Conservation (phyloP, 2,329 filamentous ascomycete species). For the Colletotrichum sp. region DNA sequence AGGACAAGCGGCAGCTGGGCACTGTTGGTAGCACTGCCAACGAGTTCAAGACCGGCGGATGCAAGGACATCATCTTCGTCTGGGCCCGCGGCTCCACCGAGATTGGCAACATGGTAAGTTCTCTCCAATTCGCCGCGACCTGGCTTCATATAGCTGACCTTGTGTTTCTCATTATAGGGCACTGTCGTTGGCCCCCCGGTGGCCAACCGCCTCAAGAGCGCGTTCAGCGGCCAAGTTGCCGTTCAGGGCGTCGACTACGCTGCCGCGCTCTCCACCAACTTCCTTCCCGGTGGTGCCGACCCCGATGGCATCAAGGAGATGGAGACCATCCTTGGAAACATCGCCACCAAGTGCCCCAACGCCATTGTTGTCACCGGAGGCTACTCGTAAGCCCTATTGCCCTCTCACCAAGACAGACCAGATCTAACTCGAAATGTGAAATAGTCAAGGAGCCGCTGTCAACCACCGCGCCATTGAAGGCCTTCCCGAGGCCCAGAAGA, state of each 20-base stretch:
- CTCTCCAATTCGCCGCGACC: background rate
- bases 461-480: slow-evolving; percentile 27
- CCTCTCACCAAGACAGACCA: fast-evolving
- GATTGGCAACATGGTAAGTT: slow-evolving; percentile 24
- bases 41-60: slow-evolving; percentile 25
- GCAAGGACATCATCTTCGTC: slow-evolving; percentile 25
- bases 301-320: slow-evolving; percentile 32
- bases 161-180: background rate
- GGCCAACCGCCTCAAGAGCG: slow-evolving; percentile 14
- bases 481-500: slow-evolving; percentile 21
- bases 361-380: slow-evolving; percentile 39
- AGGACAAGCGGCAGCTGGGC: background rate
- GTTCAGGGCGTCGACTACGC: slow-evolving; percentile 36
- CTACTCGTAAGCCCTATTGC: slow-evolving; percentile 25
- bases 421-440: background rate
- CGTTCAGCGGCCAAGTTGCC: slow-evolving; percentile 22
- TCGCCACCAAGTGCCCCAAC: slow-evolving; percentile 37
- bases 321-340: slow-evolving; percentile 34
- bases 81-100: slow-evolving; percentile 26
- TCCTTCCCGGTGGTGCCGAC: slow-evolving; percentile 32
- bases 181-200: slow-evolving; percentile 19
- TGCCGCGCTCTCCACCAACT: slow-evolving; percentile 34
- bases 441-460: slow-evolving; percentile 34
- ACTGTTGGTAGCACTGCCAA: slow-evolving; percentile 17
- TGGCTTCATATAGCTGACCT: background rate